Conservation (phyloP, 345 rosid species). For the Eucalyptus marginata region DNA sequence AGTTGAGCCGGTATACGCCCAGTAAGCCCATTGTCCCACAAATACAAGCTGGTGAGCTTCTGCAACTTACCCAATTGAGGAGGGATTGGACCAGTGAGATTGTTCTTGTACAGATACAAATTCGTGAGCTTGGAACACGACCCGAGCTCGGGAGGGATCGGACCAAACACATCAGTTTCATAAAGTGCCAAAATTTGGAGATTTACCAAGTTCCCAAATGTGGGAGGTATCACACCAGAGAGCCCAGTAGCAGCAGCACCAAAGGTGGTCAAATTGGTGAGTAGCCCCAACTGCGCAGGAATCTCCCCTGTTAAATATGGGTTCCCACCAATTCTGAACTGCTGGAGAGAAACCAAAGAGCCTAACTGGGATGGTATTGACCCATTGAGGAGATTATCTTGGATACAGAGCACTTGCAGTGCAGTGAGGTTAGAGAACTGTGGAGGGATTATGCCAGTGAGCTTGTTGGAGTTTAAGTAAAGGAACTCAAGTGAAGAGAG, state of each 20-base stretch:
- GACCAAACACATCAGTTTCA: constrained; percentile 71
- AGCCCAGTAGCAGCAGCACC: constrained; percentile 91
- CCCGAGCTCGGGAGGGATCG: constrained; percentile 77
- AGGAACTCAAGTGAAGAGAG: constrained; percentile 80
- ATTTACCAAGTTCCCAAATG: constrained; percentile 76
- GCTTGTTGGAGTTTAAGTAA: constrained; percentile 65
- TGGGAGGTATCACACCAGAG: constrained; percentile 70
- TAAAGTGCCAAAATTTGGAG: constrained; percentile 83
- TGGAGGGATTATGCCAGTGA: constrained; percentile 57
- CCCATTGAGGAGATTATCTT: constrained; percentile 77
- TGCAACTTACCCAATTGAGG: constrained; percentile 69
- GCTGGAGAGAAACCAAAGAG: constrained; percentile 61
- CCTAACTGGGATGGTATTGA: constrained; percentile 82
- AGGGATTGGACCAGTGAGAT: constrained; percentile 85
- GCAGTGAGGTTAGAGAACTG: constrained; percentile 56
- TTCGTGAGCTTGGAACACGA: constrained; percentile 67
- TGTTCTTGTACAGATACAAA: constrained; percentile 89
- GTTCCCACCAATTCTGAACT: constrained; percentile 81
- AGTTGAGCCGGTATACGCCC: constrained; percentile 73
- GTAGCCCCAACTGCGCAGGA: constrained; percentile 62
- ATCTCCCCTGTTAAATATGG: constrained; percentile 72
- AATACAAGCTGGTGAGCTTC: constrained; percentile 82
- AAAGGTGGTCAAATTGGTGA: constrained; percentile 74
- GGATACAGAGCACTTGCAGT: constrained; percentile 71
- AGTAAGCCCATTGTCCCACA: constrained; percentile 80